Percentiles rank a stretch among this genome's conserved stretches.
These are phyloP conservation scores for Marsdenia floribunda DNA, from an alignment of 257 asterid genomes.

Conservation along the genomic window DNA sequence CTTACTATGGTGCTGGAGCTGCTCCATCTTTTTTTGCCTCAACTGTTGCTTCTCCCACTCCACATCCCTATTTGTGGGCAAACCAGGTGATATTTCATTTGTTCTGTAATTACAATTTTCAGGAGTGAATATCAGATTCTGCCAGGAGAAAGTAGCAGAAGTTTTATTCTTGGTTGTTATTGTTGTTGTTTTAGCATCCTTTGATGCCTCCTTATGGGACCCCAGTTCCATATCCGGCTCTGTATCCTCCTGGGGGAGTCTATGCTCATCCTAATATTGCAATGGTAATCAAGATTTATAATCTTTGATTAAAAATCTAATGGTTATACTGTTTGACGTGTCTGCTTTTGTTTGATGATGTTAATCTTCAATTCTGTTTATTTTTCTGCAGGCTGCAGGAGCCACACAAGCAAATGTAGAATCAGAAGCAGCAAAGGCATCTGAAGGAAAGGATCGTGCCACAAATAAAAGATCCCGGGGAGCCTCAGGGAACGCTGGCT, in stretches of 20 bases:
- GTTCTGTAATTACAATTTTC: background rate
- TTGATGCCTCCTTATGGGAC: slow-evolving; percentile 95
- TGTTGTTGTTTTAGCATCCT: slow-evolving; percentile 62
- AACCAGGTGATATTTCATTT: slow-evolving; percentile 53
- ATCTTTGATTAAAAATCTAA: background rate
- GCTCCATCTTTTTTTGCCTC: slow-evolving; percentile 90
- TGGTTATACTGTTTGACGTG: background rate
- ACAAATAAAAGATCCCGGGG: slow-evolving; percentile 54
- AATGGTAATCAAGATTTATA: slow-evolving; percentile 41
- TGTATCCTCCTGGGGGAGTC: slow-evolving; percentile 86
- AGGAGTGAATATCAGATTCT: background rate
- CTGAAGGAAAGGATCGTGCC: slow-evolving; percentile 58
- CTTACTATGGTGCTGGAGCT: slow-evolving; percentile 90
- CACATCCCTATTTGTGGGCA: slow-evolving; percentile 93
- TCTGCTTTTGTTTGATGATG: background rate
- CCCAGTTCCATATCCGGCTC: slow-evolving; percentile 90
- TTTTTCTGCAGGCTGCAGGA: slow-evolving; percentile 39
- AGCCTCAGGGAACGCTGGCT: slow-evolving; percentile 40
- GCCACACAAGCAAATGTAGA: slow-evolving; percentile 49
- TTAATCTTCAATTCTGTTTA: slow-evolving; percentile 6
- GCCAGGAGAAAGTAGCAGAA: background rate
- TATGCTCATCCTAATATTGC: slow-evolving; percentile 88
- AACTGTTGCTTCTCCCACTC: slow-evolving; percentile 82
- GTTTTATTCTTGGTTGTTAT: background rate
- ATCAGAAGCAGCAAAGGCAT: slow-evolving; percentile 50